phyloP scores from a whole-genome alignment of 2,329 filamentous ascomycete species.

The Myriosclerotinia duriaeana region DNA sequence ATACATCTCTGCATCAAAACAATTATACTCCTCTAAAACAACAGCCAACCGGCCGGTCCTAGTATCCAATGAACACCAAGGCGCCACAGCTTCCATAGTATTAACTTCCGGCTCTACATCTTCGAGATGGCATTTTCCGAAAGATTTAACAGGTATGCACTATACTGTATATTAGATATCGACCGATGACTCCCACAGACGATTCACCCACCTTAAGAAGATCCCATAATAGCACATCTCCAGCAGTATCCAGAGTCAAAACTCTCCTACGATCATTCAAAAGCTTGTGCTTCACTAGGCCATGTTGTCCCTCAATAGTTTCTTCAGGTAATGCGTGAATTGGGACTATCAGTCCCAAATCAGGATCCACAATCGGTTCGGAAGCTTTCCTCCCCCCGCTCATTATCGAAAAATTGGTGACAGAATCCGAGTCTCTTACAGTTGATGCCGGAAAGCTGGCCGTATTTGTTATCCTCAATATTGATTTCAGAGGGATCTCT shows the following conservation, averaged over 20 bases:
- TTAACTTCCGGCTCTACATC: constrained; percentile 87
- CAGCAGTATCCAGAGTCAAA: constrained; percentile 88
- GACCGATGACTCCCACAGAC: constrained; percentile 29
- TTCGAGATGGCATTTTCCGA: constrained; percentile 89
- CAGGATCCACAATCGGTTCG: constrained; percentile 53
- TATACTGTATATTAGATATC: constrained; percentile 43
- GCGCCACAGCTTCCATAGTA: constrained; percentile 82
- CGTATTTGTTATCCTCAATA: constrained; percentile 81
- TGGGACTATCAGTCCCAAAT: constrained; percentile 55
- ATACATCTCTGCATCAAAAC: constrained; percentile 96
- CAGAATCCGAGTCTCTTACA: constrained; percentile 55
- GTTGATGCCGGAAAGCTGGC: constrained; percentile 66
- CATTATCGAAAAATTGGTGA: constrained; percentile 50
- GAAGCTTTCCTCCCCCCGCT: constrained; percentile 56
- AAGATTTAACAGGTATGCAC: constrained; percentile 87
- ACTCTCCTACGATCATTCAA: constrained; percentile 88
- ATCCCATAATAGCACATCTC: constrained; percentile 95
- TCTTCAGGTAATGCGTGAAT: constrained; percentile 70
- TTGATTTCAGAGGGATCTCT: constrained; percentile 73
- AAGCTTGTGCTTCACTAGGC: constrained; percentile 87
- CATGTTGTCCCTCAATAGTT: constrained; percentile 92
- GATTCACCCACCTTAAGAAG: constrained; percentile 65
- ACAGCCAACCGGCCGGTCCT: constrained; percentile 90
- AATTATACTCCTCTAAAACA: constrained; percentile 88
- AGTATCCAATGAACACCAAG: constrained; percentile 95